Base-by-base conservation (phyloP, 768 basidiomycete genomes). In the Kwoniella botswanensis region DNA sequence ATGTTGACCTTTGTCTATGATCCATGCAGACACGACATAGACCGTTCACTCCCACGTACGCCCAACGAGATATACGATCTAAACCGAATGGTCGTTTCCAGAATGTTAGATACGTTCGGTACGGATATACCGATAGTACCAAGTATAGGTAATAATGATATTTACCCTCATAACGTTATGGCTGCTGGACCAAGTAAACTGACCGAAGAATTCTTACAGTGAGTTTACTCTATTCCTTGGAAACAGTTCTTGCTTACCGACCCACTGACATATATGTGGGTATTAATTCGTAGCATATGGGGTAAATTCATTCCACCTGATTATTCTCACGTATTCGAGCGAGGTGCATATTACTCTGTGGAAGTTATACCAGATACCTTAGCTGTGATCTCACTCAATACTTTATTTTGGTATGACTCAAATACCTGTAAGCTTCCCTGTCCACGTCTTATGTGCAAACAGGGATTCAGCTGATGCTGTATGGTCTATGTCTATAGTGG, bases 361-460 rank as follows among this genome's bases (percentile, higher is more conserved):
- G 93, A 94, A 76, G 90, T 95, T 53, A 88, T 95, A 41, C 90
- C 92, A 0, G 86, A 89, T 71, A 77, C 88, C 67, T 76, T 94
- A 50, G 92, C 92, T 12, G 91, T 90, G 60, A 89, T 97, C 78
- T 91, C 90, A 74, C 85, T 95, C 63, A 97, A 94, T 83, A 94
- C 93, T 0, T 88, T 95, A 85, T 95, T 92, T 84, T 94, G 92
- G 85, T 95, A 91, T 82, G 91, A 93, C 81, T 89, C 91, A 15
- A 94, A 94, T 83, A 92, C 92, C 85, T 90, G 92, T 91, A 64
- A 68, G 86, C 18, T 35, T 21, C 12, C 4, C 29, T 11, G 5
- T 21, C 10, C 6, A 18, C 44, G 4, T 62, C 10, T 4, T 1
- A 29, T 3, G 9, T 5, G 24, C 35, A 35, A 7, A 41, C 17